A percentile compares a stretch with the other conserved stretches of the same genome.
phyloP scores from a whole-genome alignment of 257 asterid genomes.

The Petrea volubilis region DNA sequence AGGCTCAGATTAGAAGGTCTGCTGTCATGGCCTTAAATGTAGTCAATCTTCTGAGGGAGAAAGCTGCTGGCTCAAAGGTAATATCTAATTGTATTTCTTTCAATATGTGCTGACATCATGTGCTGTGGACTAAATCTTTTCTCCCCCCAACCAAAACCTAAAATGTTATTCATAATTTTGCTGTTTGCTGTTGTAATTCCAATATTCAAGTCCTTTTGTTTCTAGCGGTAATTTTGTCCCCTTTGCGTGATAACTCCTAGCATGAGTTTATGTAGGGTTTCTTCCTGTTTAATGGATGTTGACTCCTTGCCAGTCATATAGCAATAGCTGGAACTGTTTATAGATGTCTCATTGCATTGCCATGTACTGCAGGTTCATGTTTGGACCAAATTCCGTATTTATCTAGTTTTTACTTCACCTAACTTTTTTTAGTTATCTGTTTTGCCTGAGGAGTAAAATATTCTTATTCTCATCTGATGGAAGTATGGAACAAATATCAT shows the following conservation, averaged over 20 bases:
- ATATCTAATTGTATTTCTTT: conserved; percentile 8
- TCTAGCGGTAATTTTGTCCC: neutral
- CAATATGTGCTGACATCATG: neutral
- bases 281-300: neutral
- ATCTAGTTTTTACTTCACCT: neutral
- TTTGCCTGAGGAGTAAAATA: neutral
- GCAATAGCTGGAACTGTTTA: neutral
- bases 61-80: conserved; percentile 69
- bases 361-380: neutral
- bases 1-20: conserved; percentile 79
- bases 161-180: neutral
- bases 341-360: neutral
- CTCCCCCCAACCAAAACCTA: neutral
- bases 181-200: neutral
- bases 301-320: neutral
- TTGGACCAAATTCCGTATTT: neutral
- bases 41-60: conserved; percentile 47
- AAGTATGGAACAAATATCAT: neutral
- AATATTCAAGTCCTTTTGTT: neutral
- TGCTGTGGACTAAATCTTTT: neutral
- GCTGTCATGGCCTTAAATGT: conserved; percentile 64
- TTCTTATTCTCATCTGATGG: neutral
- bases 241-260: neutral
- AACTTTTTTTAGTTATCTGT: neutral
- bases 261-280: neutral